phyloP scores from a whole-genome alignment of 345 rosid genomes.

The Adansonia digitata region DNA sequence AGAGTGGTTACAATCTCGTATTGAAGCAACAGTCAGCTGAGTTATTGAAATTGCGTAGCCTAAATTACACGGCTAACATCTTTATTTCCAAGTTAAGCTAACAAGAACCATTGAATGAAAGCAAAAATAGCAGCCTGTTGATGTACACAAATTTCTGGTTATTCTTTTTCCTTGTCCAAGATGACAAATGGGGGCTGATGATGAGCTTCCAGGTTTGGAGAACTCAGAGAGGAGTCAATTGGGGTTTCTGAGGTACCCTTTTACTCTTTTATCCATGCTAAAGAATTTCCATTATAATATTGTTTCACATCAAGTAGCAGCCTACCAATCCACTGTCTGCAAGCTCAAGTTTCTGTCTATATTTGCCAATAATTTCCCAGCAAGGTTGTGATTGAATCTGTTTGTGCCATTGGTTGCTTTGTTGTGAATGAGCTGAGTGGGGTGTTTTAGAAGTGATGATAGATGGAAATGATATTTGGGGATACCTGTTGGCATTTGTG shows the following conservation, averaged over 20 bases:
- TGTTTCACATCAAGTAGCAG: conserved; percentile 14
- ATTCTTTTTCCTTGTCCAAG: not conserved
- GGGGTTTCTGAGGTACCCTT: conserved; percentile 15
- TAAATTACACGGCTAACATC: conserved; percentile 53
- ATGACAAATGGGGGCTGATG: conserved; percentile 7
- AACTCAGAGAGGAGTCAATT: not conserved
- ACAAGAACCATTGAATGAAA: conserved; percentile 56
- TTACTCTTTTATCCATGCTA: conserved; percentile 22
- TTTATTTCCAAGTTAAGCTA: conserved; percentile 65
- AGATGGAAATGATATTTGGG: not conserved
- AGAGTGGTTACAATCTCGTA: conserved; percentile 52
- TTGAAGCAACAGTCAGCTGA: conserved; percentile 58
- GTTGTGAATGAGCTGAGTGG: no score
- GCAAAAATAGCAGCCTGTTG: conserved; percentile 13
- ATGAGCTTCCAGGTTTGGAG: conserved; percentile 6
- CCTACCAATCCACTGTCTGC: conserved; percentile 7
- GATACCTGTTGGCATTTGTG: not conserved
- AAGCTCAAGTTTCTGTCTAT: not conserved
- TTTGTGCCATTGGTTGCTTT: not conserved
- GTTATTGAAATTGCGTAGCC: conserved; percentile 62
- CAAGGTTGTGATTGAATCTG: not conserved
- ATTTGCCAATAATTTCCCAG: not conserved
- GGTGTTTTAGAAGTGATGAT: no score
- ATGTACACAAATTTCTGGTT: conserved; percentile 1
- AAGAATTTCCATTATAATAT: not conserved